These are phyloP conservation scores for Scytalidium lignicola DNA, from an alignment of 2,329 filamentous ascomycete species.

Conservation along the genomic window DNA sequence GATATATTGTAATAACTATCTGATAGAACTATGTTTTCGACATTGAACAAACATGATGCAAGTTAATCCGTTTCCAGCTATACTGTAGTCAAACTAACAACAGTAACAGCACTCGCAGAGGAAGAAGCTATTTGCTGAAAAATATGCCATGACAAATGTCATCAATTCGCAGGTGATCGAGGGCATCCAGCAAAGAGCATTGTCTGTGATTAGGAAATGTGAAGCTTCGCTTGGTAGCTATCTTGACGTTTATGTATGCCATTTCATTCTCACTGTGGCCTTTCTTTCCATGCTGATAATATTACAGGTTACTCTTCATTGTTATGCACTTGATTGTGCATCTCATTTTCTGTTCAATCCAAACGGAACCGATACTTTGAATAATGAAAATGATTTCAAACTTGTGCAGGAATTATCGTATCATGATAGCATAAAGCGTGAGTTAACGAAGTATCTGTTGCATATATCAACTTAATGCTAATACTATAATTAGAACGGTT, in stretches of 20 bases:
- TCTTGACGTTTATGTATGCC: constrained; percentile 55
- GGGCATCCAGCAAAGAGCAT: constrained; percentile 53
- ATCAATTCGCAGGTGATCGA: constrained; percentile 49
- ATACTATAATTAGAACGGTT: neutral
- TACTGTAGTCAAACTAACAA: neutral
- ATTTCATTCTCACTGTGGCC: neutral
- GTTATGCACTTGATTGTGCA: constrained; percentile 65
- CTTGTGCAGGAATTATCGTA: constrained; percentile 67
- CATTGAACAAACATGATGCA: constrained; percentile 22
- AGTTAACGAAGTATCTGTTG: constrained; percentile 18
- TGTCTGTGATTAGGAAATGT: constrained; percentile 50
- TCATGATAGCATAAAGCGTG: constrained; percentile 63
- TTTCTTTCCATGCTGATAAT: no score
- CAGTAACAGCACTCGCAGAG: constrained; percentile 51
- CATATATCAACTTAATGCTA: neutral
- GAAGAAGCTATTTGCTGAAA: constrained; percentile 58
- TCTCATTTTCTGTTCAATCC: constrained; percentile 67
- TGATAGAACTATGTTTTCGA: constrained; percentile 33
- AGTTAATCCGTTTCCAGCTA: constrained; percentile 4
- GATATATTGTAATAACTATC: neutral
- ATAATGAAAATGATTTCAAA: constrained; percentile 48
- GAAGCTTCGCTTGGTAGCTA: constrained; percentile 36
- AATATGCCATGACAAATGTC: constrained; percentile 65
- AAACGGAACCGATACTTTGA: constrained; percentile 56
- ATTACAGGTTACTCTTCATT: constrained; percentile 41